Base-by-base conservation (phyloP, 1,284 basidiomycete species). In the Boletus smithii region DNA sequence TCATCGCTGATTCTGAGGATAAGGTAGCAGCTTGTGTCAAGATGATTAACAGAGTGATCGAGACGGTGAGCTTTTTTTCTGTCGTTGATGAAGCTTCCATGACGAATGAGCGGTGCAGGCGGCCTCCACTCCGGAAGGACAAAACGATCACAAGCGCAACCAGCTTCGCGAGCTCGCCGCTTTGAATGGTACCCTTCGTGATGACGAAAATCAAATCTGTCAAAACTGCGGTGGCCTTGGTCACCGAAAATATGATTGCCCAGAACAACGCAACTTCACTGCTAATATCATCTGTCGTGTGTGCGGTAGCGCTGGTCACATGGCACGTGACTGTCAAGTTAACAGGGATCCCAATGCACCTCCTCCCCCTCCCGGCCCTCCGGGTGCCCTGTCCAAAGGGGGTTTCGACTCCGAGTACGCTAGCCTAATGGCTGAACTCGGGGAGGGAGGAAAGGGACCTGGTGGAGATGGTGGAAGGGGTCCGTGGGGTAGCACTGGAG, bases 121-220 rank as follows among this genome's bases (percentile, higher is more conserved):
- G 48, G 97, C 97, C 5, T 98, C 95, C 17, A 97, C 95, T 4
- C 97, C 97, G 1, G 97, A 99, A 75, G 95, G 94, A 31, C 93
- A 99, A 72, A 99, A 99, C 66, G 95, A 98, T 66, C 97, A 99
- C 75, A 99, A 99, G 70, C 88, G 97, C 44, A 98, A 95, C 68
- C 97, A 99, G 73, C 83, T 99, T 41, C 91, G 97, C 58, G 97
- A 99, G 69, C 81, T 99, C 26, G 97, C 97, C 13, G 93, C 95
- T 16, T 75, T 99, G 45, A 99, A 99, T 68, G 97, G 97, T 69
- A 99, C 97, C 22, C 84, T 99, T 49, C 92, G 97, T 59, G 97
- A 99, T 66, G 97, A 99, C 69, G 97, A 99, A 73, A 98, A 98
- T 65, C 97, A 99, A 71, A 84, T 98, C 55, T 98, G 97, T 73